Conservation (phyloP, 2,329 filamentous ascomycete species). For the Fusarium albidum region DNA sequence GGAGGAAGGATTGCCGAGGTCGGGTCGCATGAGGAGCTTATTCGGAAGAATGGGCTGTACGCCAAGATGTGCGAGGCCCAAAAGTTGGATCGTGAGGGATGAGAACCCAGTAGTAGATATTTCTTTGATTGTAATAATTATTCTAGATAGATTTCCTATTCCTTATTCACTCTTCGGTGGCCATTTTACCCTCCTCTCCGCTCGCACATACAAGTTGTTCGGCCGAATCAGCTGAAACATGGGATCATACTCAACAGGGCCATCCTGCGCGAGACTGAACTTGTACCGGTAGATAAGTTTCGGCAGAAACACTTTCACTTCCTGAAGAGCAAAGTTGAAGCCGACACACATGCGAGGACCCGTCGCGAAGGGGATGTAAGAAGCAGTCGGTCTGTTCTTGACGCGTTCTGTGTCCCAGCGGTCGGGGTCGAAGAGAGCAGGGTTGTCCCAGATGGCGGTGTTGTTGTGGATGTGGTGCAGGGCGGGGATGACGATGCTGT, state of each 20-base stretch:
- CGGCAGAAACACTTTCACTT: conserved; percentile 66
- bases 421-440: conserved; percentile 64
- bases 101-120: too few species aligned
- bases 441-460: conserved; percentile 64
- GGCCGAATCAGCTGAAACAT: conserved; percentile 67
- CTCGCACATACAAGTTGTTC: conserved; percentile 61
- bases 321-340: conserved; percentile 70
- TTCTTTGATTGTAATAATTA: too few species aligned
- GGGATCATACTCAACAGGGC: conserved; percentile 64
- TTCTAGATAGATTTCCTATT: not conserved
- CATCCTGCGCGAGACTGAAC: conserved; percentile 60
- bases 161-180: conserved; percentile 43
- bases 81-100: too few species aligned
- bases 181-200: conserved; percentile 58
- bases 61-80: too few species aligned
- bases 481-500: conserved; percentile 61
- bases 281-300: conserved; percentile 68
- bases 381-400: conserved; percentile 58
- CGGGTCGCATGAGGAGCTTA: too few species aligned
- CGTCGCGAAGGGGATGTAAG: conserved; percentile 67
- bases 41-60: too few species aligned
- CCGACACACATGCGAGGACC: conserved; percentile 68
- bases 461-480: conserved; percentile 63
- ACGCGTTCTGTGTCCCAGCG: conserved; percentile 65
- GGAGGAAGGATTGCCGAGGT: too few species aligned